A percentile compares a stretch with the other conserved stretches of the same genome.
These are phyloP conservation scores for Xylaria sp. DNA, from an alignment of 2,329 filamentous ascomycete species.

Conservation along the genomic window DNA sequence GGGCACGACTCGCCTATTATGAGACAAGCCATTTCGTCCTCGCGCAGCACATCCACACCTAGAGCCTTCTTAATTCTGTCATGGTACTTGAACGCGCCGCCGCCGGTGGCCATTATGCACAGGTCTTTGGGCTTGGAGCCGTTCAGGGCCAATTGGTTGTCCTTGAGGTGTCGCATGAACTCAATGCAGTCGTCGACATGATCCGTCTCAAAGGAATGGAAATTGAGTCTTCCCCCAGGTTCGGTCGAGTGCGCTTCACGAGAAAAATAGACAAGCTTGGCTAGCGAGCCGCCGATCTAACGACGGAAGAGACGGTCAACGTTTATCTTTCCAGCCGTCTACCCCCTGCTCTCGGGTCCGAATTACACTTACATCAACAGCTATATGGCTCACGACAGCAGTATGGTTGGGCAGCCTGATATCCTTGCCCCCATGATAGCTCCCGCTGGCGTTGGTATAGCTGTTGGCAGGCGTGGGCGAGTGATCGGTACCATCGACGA, in stretches of 20 bases:
- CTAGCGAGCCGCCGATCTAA: constrained; percentile 92
- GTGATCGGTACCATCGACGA: constrained; percentile 80
- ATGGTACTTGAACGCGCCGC: constrained; percentile 96
- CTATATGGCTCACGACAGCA: constrained; percentile 93
- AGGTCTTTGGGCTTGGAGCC: constrained; percentile 73
- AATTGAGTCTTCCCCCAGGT: constrained; percentile 89
- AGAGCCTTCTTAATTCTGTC: constrained; percentile 84
- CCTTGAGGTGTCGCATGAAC: constrained; percentile 85
- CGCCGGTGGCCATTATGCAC: constrained; percentile 94
- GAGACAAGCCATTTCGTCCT: constrained; percentile 98
- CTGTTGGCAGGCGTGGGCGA: constrained; percentile 55
- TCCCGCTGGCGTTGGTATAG: constrained; percentile 39
- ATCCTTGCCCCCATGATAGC: constrained; percentile 78
- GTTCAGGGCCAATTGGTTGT: constrained; percentile 79
- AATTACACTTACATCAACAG: constrained; percentile 78
- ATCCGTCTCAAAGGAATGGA: constrained; percentile 95
- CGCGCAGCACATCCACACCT: constrained; percentile 84
- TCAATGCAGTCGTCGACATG: constrained; percentile 91
- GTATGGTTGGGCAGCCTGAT: constrained; percentile 97
- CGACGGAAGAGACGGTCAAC: neutral
- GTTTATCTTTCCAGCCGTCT: neutral
- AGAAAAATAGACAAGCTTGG: constrained; percentile 97
- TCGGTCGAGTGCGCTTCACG: constrained; percentile 80
- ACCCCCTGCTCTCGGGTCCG: neutral
- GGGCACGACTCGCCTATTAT: constrained; percentile 73